Percentiles rank a stretch among this genome's conserved stretches.
phyloP scores from a whole-genome alignment of 495 filamentous ascomycete genomes.

The Penicillium bovifimosum region DNA sequence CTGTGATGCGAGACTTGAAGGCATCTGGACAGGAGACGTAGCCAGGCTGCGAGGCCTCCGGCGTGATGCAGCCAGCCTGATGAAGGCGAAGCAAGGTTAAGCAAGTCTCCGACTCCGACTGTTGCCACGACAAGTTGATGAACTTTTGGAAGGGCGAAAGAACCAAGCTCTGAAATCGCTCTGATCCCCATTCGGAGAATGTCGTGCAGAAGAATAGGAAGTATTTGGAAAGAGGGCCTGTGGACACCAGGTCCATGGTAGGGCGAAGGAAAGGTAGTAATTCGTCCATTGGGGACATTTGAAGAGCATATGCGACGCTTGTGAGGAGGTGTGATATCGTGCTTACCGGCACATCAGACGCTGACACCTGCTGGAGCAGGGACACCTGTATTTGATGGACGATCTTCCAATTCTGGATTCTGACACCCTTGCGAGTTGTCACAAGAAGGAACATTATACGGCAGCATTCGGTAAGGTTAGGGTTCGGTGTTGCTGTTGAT shows the following conservation, averaged over 20 bases:
- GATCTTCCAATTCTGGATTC: slow-evolving; percentile 66
- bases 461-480: slow-evolving; percentile 48
- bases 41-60: slow-evolving; percentile 46
- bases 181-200: slow-evolving; percentile 62
- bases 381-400: slow-evolving; percentile 54
- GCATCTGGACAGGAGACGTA: slow-evolving; percentile 56
- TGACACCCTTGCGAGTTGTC: slow-evolving; percentile 69
- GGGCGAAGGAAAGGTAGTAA: slow-evolving; percentile 61
- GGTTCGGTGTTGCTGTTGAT: slow-evolving; percentile 26
- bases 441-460: slow-evolving; percentile 61
- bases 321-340: slow-evolving; percentile 56
- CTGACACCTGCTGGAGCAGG: slow-evolving; percentile 43
- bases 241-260: slow-evolving; percentile 58
- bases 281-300: slow-evolving; percentile 73
- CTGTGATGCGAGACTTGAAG: slow-evolving; percentile 65
- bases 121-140: slow-evolving; percentile 63
- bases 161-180: slow-evolving; percentile 71
- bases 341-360: slow-evolving; percentile 37
- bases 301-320: slow-evolving; percentile 59
- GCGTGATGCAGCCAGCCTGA: slow-evolving; percentile 44
- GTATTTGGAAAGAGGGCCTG: slow-evolving; percentile 53
- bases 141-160: slow-evolving; percentile 83
- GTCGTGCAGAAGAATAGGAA: slow-evolving; percentile 84
- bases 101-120: slow-evolving; percentile 62
- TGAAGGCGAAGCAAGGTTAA: slow-evolving; percentile 64